phyloP scores from a whole-genome alignment of 495 filamentous ascomycete species.

The Aspergillus carlsbadensis region DNA sequence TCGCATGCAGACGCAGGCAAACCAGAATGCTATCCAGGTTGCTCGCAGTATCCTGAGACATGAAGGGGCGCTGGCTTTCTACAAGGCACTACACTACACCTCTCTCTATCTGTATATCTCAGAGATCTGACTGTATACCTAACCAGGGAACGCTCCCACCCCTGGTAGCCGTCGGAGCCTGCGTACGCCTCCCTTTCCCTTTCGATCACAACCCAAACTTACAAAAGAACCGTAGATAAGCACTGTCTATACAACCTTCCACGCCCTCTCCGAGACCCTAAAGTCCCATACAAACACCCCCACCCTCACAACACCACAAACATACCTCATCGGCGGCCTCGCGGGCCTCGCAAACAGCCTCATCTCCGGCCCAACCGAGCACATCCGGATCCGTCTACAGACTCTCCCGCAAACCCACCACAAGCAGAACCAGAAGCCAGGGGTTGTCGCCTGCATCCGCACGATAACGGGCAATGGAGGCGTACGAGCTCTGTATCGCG shows the following conservation, averaged over 20 bases:
- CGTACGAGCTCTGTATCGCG: conserved; percentile 69
- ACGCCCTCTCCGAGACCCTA: conserved; percentile 58
- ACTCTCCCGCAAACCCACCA: neutral
- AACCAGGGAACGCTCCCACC: conserved; percentile 76
- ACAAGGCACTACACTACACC: conserved; percentile 51
- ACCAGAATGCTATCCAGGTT: conserved; percentile 63
- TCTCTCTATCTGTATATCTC: neutral
- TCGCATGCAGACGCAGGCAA: conserved; percentile 72
- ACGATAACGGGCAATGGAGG: conserved; percentile 69
- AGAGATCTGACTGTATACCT: too few relatives aligned
- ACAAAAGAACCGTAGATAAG: conserved; percentile 37
- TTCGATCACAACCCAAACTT: neutral
- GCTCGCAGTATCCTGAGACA: conserved; percentile 69
- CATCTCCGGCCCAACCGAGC: conserved; percentile 80
- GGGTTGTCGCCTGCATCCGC: conserved; percentile 56
- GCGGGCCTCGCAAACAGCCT: conserved; percentile 76
- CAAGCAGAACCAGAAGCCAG: conserved; percentile 1
- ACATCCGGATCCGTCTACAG: conserved; percentile 75
- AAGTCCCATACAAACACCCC: neutral
- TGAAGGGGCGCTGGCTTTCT: conserved; percentile 63
- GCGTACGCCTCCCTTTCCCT: conserved; percentile 45
- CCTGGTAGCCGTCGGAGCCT: conserved; percentile 81
- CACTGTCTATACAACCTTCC: conserved; percentile 86
- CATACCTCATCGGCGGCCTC: conserved; percentile 76
- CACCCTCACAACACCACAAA: conserved; percentile 63